phyloP scores from a whole-genome alignment of 1,139 yeast genomes.

The Kodamaea fungicola region DNA sequence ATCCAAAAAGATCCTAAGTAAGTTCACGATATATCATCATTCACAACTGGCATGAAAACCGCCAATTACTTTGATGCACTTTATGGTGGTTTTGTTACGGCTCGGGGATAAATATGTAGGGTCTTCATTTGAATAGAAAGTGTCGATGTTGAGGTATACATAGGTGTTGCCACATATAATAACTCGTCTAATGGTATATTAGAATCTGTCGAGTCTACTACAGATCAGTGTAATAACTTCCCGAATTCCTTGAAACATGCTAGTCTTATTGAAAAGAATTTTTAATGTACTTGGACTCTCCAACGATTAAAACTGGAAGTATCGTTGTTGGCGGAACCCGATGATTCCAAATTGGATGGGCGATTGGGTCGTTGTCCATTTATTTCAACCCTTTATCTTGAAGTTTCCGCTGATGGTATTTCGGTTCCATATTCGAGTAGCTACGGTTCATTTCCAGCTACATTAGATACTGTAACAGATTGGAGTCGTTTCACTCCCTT shows the following conservation, averaged over 20 bases:
- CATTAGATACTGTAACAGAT: slow-evolving; percentile 19
- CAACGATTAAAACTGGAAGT: slow-evolving; percentile 11
- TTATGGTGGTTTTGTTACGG: slow-evolving; percentile 10
- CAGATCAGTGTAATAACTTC: slow-evolving; percentile 20
- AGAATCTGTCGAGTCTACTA: slow-evolving; percentile 2
- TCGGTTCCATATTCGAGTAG: no score
- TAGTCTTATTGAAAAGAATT: slow-evolving; percentile 18
- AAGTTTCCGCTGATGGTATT: no score
- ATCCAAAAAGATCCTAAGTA: slow-evolving; percentile 11
- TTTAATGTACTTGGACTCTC: slow-evolving; percentile 16
- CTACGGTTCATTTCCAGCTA: slow-evolving; percentile 8
- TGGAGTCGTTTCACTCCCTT: no score
- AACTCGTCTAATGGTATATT: slow-evolving; percentile 6
- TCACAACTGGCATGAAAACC: slow-evolving; percentile 6
- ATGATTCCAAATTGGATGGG: slow-evolving; percentile 18
- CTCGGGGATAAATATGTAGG: slow-evolving; percentile 2
- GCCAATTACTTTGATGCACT: slow-evolving; percentile 1
- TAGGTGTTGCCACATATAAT: slow-evolving; percentile 10
- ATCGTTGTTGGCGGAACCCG: slow-evolving; percentile 20
- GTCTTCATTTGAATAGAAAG: slow-evolving; percentile 7
- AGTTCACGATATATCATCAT: slow-evolving; percentile 9
- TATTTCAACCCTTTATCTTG: neutral
- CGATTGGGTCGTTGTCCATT: slow-evolving; percentile 11
- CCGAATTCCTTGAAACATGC: slow-evolving; percentile 24
- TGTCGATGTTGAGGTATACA: slow-evolving; percentile 6